Evolutionary conservation across 1,139 yeast species (phyloP).

Genomic region (Lodderomyces margitis): DNA sequence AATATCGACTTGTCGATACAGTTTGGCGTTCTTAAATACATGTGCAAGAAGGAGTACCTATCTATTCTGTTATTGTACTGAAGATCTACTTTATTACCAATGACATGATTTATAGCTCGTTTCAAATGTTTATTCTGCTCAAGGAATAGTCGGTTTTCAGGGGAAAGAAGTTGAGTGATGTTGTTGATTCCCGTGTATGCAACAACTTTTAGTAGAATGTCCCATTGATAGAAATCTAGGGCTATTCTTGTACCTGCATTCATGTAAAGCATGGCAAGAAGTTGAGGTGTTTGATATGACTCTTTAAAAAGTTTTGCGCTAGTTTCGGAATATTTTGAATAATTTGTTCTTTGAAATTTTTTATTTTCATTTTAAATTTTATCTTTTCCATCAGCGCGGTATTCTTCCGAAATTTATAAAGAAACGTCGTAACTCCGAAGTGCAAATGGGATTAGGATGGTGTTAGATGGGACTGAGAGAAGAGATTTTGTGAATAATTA

Average conservation of each 20-base stretch:
- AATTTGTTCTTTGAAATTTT: not conserved
- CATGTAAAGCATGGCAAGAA: not conserved
- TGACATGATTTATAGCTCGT: slow-evolving; percentile 9
- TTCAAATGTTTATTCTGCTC: slow-evolving; percentile 9
- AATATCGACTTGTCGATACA: slow-evolving; percentile 13
- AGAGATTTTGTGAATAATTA: no score
- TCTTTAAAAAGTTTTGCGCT: not conserved
- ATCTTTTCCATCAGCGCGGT: slow-evolving; percentile 2
- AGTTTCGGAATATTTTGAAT: not conserved
- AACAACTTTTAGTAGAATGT: slow-evolving; percentile 12
- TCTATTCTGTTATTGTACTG: slow-evolving; percentile 15
- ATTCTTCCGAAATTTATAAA: not conserved
- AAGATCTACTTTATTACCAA: slow-evolving; percentile 9
- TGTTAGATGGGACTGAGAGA: no score
- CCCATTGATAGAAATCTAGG: slow-evolving; percentile 11
- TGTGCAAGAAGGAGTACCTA: slow-evolving; percentile 16
- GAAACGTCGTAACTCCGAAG: not conserved
- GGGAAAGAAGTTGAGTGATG: slow-evolving; percentile 9
- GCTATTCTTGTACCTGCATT: not conserved
- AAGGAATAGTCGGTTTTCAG: slow-evolving; percentile 9
- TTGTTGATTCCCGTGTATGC: slow-evolving; percentile 9
- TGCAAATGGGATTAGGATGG: not conserved
- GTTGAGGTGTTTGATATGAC: not conserved
- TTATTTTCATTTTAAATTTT: not conserved
- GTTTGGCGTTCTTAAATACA: slow-evolving; percentile 16